These are phyloP conservation scores for Candida takata DNA, from an alignment of 805 yeast species.

Conservation along the genomic window DNA sequence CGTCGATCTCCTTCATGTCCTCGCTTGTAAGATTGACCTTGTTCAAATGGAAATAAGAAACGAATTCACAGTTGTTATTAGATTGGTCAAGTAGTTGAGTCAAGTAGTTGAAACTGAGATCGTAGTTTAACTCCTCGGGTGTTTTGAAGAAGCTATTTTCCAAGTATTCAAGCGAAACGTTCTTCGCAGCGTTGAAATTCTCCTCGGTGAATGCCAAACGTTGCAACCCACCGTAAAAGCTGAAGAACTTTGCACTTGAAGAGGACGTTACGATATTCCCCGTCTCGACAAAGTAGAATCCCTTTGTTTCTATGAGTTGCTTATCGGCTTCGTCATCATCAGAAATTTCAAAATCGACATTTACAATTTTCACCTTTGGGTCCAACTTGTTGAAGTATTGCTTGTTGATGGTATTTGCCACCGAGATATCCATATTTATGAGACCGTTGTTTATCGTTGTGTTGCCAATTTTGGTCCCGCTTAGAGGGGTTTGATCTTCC, in stretches of 20 bases:
- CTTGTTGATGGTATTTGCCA: constrained; percentile 14
- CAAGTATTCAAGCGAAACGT: constrained; percentile 35
- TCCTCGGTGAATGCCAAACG: constrained; percentile 37
- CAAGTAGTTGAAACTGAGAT: constrained; percentile 19
- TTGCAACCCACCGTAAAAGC: constrained; percentile 57
- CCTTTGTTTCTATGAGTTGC: constrained; percentile 45
- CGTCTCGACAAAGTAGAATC: constrained; percentile 57
- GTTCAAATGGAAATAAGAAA: constrained; percentile 60
- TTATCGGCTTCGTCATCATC: constrained; percentile 43
- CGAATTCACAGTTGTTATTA: constrained; percentile 55
- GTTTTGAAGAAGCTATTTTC: constrained; percentile 30
- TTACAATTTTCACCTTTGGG: constrained; percentile 33
- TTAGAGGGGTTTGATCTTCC: no score
- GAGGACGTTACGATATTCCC: constrained; percentile 58
- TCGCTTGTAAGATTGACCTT: constrained; percentile 47
- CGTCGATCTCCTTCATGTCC: constrained; percentile 58
- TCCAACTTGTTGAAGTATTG: constrained; percentile 28
- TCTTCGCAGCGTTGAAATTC: constrained; percentile 38
- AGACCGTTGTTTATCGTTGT: constrained; percentile 29
- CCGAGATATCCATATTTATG: constrained; percentile 13
- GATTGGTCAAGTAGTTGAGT: constrained; percentile 26
- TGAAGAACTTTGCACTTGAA: constrained; percentile 56
- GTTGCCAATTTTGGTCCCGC: constrained; percentile 23
- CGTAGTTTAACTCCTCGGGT: constrained; percentile 13
- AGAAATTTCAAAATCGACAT: constrained; percentile 25